Evolutionary conservation across 305 asterid genomes (phyloP), one percentile per base, ranked within the genome.

Genomic region (Solanum hybrid): DNA sequence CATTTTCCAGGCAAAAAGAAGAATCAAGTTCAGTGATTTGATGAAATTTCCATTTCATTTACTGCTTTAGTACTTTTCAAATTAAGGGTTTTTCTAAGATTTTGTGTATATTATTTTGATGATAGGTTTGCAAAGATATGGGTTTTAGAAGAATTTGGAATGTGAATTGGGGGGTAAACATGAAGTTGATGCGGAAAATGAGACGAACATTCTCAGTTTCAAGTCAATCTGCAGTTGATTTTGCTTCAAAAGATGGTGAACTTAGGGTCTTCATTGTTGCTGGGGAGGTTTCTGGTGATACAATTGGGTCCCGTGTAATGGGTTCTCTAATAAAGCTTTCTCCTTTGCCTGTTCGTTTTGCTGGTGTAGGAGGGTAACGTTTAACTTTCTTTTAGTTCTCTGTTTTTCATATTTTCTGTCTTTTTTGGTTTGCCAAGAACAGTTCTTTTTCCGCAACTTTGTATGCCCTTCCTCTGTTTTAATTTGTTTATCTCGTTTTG

Each of bases 211-310:
- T 93, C 19, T 92, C 95, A 38, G 90, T 90, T 88, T 91, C 93
- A 38, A 91, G 92, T 71, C 90, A 90, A 78, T 75, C 91, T 32
- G 92, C 93, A 81, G 88, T 91, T 90, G 94, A 93, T 78, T 78
- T 91, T 92, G 99, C 95, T 90, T 91, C 95, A 27, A 93, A 90
- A 91, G 98, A 95, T 91, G 98, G 96, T 80, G 98, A 97, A 86
- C 95, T 97, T 66, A 94, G 99, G 92, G 98, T 97, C 12, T 95
- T 97, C 91, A 91, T 97, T 22, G 98, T 96, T 90, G 99, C 99
- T 80, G 98, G 99, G 66, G 99, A 97, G 94, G 99, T 97, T 93
- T 95, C 98, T 81, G 99, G 99, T 27, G 98, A 97, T 94, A 84
- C 92, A 11, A 95, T 97, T 10, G 98, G 95, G 10, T 93, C 99